Conservation (phyloP, 192 early-diverging fungal genomes). For the Chytriomyces sp. region DNA sequence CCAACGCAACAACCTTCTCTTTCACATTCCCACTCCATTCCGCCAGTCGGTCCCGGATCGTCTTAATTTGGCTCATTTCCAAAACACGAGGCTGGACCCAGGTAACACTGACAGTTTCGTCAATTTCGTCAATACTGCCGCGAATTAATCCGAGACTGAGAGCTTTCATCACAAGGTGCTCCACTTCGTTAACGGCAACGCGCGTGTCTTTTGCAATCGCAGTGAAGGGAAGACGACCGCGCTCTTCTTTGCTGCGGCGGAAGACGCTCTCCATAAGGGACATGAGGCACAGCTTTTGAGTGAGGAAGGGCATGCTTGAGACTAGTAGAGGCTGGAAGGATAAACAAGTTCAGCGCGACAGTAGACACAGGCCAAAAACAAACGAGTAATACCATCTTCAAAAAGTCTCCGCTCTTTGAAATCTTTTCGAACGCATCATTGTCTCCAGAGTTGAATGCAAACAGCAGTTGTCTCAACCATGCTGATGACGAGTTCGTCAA, state of each 20-base stretch:
- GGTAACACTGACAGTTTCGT: conserved; percentile 76
- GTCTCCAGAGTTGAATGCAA: conserved; percentile 91
- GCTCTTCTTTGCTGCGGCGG: conserved; percentile 74
- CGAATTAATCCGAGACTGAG: conserved; percentile 89
- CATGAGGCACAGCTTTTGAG: conserved; percentile 97
- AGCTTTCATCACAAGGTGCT: conserved; percentile 98
- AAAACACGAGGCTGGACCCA: conserved; percentile 99
- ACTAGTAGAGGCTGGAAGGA: conserved; percentile 76
- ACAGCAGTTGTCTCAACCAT: conserved; percentile 86
- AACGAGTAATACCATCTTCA: conserved; percentile 54
- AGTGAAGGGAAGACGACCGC: conserved; percentile 77
- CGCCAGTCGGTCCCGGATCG: conserved; percentile 77
- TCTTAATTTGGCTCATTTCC: conserved; percentile 85
- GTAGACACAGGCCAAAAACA: not conserved
- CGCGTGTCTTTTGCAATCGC: conserved; percentile 83
- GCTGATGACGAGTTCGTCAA: conserved; percentile 77
- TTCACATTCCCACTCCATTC: conserved; percentile 88
- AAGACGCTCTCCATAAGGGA: conserved; percentile 95
- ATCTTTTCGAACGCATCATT: conserved; percentile 91
- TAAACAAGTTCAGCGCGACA: conserved; percentile 6
- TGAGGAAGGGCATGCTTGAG: conserved; percentile 73
- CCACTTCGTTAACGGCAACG: conserved; percentile 82
- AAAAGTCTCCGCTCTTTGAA: conserved; percentile 63
- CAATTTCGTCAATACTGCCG: conserved; percentile 96
- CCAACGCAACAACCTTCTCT: conserved; percentile 70